These are phyloP conservation scores for Trebouxia sp. DNA, from an alignment of 139 green algal species.

Conservation along the genomic window DNA sequence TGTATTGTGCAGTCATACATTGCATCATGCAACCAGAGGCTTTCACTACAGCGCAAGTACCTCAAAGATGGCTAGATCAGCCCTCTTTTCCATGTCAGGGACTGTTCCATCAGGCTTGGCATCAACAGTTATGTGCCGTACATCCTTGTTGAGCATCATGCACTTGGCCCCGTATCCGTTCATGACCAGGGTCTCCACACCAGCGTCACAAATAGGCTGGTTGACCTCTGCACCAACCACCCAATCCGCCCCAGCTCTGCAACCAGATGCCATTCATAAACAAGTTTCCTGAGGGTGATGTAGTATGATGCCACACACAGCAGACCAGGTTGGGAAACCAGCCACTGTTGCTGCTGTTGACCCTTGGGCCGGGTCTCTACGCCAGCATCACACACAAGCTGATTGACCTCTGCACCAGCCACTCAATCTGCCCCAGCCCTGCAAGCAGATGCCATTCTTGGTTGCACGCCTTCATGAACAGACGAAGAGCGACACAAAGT, in stretches of 20 bases:
- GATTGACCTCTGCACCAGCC: conserved; percentile 53
- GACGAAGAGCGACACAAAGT: too few species aligned
- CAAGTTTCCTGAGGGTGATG: too few species aligned
- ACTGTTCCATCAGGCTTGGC: conserved; percentile 57
- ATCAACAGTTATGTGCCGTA: conserved; percentile 50
- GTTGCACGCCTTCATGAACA: too few species aligned
- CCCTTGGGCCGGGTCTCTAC: conserved; percentile 62
- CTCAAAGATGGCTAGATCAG: conserved; percentile 70
- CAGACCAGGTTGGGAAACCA: too few species aligned
- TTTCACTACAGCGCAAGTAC: conserved; percentile 34
- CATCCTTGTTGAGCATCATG: conserved; percentile 66
- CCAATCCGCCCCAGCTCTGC: conserved; percentile 13
- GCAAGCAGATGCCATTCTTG: too few species aligned
- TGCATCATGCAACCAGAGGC: background rate
- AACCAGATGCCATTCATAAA: too few species aligned
- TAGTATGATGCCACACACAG: too few species aligned
- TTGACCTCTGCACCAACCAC: conserved; percentile 61
- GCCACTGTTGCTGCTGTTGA: too few species aligned
- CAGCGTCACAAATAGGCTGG: conserved; percentile 70
- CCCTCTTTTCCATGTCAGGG: conserved; percentile 59
- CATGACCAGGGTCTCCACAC: conserved; percentile 61
- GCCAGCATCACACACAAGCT: conserved; percentile 71
- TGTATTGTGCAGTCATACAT: too few species aligned
- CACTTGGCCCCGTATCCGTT: conserved; percentile 62
- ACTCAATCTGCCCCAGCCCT: conserved; percentile 40